Conservation (phyloP, 108 stramenopile genomes). For the Fragilaria radians region DNA sequence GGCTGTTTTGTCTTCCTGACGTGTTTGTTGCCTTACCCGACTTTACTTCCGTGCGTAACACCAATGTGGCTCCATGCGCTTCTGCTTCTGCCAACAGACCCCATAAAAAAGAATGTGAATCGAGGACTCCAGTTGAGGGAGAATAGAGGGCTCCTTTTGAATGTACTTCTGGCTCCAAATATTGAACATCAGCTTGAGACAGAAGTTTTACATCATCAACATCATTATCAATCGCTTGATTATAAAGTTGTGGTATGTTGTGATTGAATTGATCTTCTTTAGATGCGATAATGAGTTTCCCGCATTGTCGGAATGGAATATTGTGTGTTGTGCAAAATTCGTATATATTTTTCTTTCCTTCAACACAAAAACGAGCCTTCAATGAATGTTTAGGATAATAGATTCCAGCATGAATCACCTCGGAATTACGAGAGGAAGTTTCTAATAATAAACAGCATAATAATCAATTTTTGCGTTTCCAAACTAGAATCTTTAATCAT, state of each 20-base stretch:
- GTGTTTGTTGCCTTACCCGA: constrained; percentile 14
- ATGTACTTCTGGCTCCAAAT: constrained; percentile 55
- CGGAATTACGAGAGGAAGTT: constrained; percentile 74
- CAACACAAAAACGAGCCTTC: constrained; percentile 73
- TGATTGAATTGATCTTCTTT: constrained; percentile 26
- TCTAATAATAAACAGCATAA: constrained; percentile 23
- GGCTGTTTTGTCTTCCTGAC: not conserved
- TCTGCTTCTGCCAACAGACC: constrained; percentile 69
- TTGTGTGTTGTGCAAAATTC: constrained; percentile 51
- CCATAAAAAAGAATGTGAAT: constrained; percentile 60
- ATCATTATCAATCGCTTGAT: constrained; percentile 46
- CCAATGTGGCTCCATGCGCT: constrained; percentile 53
- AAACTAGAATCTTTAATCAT: too few species aligned
- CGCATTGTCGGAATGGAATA: constrained; percentile 42
- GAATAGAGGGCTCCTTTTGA: constrained; percentile 60
- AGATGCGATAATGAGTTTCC: constrained; percentile 80
- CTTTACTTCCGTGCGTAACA: constrained; percentile 41
- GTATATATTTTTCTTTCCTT: constrained; percentile 66
- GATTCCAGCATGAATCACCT: constrained; percentile 86
- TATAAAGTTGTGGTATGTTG: constrained; percentile 20
- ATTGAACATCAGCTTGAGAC: constrained; percentile 41
- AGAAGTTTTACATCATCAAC: constrained; percentile 51
- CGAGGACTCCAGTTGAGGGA: constrained; percentile 77
- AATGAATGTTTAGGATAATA: constrained; percentile 58
- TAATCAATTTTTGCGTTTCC: too few species aligned